phyloP scores from a whole-genome alignment of 225 moss, liverwort and hornwort species.

The Rhytidiadelphus loreus region DNA sequence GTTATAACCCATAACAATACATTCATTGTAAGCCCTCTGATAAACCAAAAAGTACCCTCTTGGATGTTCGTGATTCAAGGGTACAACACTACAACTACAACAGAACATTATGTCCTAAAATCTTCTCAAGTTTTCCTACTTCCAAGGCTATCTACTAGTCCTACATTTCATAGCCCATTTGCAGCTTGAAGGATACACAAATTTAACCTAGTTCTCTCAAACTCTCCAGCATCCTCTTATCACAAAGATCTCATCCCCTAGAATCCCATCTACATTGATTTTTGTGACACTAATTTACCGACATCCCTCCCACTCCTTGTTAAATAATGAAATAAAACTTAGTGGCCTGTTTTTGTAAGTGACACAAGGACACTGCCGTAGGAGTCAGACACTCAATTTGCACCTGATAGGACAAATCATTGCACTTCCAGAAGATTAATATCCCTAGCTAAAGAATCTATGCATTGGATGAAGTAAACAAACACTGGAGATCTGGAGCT shows the following conservation, averaged over 20 bases:
- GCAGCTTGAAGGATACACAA: neutral
- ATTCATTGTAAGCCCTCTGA: neutral
- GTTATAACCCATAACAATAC: neutral
- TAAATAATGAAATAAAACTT: neutral
- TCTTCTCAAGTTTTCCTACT: neutral
- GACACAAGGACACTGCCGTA: neutral
- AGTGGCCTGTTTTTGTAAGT: neutral
- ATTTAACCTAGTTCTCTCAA: neutral
- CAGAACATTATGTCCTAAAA: too few relatives aligned
- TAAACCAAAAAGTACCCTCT: too few relatives aligned
- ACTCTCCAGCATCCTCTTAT: neutral
- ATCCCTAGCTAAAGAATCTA: neutral
- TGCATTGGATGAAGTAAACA: neutral
- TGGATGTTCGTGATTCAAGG: neutral
- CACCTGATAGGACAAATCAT: neutral
- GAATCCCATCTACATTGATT: neutral
- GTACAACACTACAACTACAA: too few relatives aligned
- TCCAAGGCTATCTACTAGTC: too few relatives aligned
- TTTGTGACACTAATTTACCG: neutral
- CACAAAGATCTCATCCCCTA: neutral
- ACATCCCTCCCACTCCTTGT: neutral
- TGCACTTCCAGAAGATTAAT: neutral
- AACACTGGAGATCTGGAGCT: neutral
- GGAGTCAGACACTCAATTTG: neutral
- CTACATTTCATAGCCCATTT: neutral